These are phyloP conservation scores for Polytrichum commune DNA, from an alignment of 225 moss, liverwort and hornwort species.

Conservation along the genomic window DNA sequence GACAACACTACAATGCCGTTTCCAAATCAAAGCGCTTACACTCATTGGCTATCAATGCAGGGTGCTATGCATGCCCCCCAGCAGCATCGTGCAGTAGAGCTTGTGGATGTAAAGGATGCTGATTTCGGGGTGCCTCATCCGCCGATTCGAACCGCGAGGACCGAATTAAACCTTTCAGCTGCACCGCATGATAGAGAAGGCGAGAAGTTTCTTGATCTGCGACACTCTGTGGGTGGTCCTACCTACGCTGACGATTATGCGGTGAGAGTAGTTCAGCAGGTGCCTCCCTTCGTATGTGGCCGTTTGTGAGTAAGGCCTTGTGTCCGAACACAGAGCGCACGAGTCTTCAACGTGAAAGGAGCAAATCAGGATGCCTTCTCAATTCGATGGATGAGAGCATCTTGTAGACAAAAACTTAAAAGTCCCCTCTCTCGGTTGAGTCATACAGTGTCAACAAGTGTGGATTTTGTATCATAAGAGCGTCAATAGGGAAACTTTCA, in stretches of 20 bases:
- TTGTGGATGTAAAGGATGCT: conserved; percentile 22
- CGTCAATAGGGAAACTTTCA: too few relatives aligned
- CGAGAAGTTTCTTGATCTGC: conserved; percentile 30
- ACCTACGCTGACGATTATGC: conserved; percentile 35
- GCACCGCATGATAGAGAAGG: conserved; percentile 29
- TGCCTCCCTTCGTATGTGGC: not conserved
- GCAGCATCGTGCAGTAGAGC: conserved; percentile 25
- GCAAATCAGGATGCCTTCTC: too few relatives aligned
- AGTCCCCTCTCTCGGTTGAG: too few relatives aligned
- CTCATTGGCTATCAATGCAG: conserved; percentile 49
- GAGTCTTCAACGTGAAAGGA: too few relatives aligned
- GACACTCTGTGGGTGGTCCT: conserved; percentile 26
- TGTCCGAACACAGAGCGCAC: too few relatives aligned
- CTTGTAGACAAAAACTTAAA: too few relatives aligned
- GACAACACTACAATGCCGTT: conserved; percentile 28
- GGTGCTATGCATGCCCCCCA: conserved; percentile 27
- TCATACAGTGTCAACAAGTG: too few relatives aligned
- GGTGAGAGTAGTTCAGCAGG: conserved; percentile 26
- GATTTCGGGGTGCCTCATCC: conserved; percentile 22
- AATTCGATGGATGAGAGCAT: too few relatives aligned
- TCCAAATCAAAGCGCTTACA: conserved; percentile 39
- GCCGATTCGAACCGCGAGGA: conserved; percentile 34
- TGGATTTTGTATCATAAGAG: too few relatives aligned
- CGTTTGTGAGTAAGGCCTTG: too few relatives aligned
- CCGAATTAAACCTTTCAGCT: conserved; percentile 41